Base-by-base conservation (phyloP, 768 basidiomycete genomes). In the Galerina marginata region DNA sequence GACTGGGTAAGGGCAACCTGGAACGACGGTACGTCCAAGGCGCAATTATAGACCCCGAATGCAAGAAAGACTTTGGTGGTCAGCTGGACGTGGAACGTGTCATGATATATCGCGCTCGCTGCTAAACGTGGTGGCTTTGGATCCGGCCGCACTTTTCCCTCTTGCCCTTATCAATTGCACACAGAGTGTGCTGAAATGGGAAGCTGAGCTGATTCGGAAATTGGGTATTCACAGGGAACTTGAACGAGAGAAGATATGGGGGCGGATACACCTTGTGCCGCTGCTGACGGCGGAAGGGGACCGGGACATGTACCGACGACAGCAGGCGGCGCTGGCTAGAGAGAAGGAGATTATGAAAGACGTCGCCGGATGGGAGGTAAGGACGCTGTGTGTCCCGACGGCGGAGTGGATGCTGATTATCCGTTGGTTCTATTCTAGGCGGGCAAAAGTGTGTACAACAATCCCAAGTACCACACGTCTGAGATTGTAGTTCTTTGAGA, bases 311-410 rank as follows among this genome's bases (percentile, higher is more conserved):
- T 95, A 92, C 79, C 83, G 93, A 61, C 86, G 93, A 40, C 78
- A 88, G 69, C 85, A 88, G 70, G 94, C 92, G n/a, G 87, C 87
- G 50, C 52, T 90, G 55, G 89, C 79, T 26, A 77, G 93, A 47
- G 97, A 99, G 77, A 82, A 80, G 76, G 91, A 87, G 77, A 93
- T 98, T 69, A 98, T 98, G 96, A 93, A 91, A 76, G 91, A 94
- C 67, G 95, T 98, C 52, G 82, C 83, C 58, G 93, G 87, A 40
- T 98, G 96, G 96, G 88, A 93, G 92, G 95, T 97, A 76, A 73
- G 94, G 82, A 44, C 51, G 54, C 58, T 20, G 20, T 20, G 54
- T 44, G 50, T 49, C 54, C 15, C 38, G 11, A 63, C 49, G 44
- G 55, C 56, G 23, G 55, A 52, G 49, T 43, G 54, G 55, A 55